These are phyloP conservation scores for Podospora comata DNA, from an alignment of 495 filamentous ascomycete species.

Conservation along the genomic window DNA sequence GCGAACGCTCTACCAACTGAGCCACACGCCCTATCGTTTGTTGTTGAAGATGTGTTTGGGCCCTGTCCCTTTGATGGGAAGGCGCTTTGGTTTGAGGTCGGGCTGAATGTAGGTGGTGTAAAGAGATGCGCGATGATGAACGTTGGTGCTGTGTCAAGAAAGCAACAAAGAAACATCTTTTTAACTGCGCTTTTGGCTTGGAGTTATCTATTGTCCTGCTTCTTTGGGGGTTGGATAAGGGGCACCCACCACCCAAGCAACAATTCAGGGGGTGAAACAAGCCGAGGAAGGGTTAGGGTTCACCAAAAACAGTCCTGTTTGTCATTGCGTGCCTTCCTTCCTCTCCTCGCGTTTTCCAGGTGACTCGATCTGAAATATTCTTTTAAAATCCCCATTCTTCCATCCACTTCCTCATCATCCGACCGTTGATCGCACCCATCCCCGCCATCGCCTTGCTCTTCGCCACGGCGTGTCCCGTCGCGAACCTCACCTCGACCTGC, in stretches of 20 bases:
- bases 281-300: neutral
- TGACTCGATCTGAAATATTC: no score
- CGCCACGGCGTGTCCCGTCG: neutral
- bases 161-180: neutral
- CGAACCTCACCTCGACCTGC: neutral
- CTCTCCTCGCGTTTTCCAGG: no score
- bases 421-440: neutral
- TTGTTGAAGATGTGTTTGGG: neutral
- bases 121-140: no score
- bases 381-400: slow-evolving; percentile 1
- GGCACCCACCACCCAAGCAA: neutral
- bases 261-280: neutral
- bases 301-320: neutral
- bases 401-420: slow-evolving; percentile 9
- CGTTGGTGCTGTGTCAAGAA: neutral
- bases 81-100: neutral
- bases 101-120: neutral
- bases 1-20: slow-evolving; percentile 28
- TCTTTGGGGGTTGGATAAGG: neutral
- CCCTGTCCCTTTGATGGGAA: neutral
- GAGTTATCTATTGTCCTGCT: neutral
- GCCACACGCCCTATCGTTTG: slow-evolving; percentile 21
- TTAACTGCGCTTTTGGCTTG: neutral
- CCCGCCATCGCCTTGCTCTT: neutral
- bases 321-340: neutral